A percentile compares a stretch with the other conserved stretches of the same genome.
phyloP scores from a whole-genome alignment of 2,329 filamentous ascomycete species.

The Lasiodiplodia hormozganensis region DNA sequence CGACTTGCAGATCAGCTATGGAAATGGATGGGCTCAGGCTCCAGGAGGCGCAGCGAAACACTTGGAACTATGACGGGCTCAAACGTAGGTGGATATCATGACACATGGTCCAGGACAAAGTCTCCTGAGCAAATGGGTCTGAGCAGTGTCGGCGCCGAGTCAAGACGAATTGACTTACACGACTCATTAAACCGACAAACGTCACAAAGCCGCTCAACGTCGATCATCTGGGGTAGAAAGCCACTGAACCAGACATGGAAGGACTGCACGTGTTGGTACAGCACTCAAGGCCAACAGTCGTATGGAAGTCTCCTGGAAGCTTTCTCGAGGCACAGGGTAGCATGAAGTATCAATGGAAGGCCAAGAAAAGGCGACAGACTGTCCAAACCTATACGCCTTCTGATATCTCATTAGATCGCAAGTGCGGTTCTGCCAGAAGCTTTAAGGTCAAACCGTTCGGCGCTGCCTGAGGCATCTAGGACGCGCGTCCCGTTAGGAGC shows the following conservation, averaged over 20 bases:
- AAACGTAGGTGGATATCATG: constrained; percentile 45
- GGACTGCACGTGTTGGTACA: too few relatives aligned
- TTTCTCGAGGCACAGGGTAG: too few relatives aligned
- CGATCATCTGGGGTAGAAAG: too few relatives aligned
- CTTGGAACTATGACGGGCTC: constrained; percentile 73
- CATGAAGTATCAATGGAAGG: too few relatives aligned
- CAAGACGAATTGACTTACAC: not conserved
- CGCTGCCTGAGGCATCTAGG: not conserved
- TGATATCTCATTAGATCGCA: too few relatives aligned
- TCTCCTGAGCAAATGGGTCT: not conserved
- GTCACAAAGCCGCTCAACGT: not conserved
- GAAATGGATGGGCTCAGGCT: constrained; percentile 89
- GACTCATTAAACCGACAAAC: not conserved
- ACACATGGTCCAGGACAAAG: constrained; percentile 40
- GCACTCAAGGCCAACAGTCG: too few relatives aligned
- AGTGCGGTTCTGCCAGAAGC: too few relatives aligned
- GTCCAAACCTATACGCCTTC: not conserved
- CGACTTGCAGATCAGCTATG: constrained; percentile 77
- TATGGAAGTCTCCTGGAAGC: too few relatives aligned
- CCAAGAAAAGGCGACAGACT: too few relatives aligned
- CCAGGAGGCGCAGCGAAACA: constrained; percentile 73
- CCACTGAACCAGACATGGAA: too few relatives aligned
- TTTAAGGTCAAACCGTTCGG: too few relatives aligned
- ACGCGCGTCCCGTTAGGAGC: not conserved
- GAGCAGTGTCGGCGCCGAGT: not conserved